Evolutionary conservation across 2,329 filamentous ascomycete genomes (phyloP), one percentile per base, ranked within the genome.

Genomic region (Ceratocystis harringtonii): DNA sequence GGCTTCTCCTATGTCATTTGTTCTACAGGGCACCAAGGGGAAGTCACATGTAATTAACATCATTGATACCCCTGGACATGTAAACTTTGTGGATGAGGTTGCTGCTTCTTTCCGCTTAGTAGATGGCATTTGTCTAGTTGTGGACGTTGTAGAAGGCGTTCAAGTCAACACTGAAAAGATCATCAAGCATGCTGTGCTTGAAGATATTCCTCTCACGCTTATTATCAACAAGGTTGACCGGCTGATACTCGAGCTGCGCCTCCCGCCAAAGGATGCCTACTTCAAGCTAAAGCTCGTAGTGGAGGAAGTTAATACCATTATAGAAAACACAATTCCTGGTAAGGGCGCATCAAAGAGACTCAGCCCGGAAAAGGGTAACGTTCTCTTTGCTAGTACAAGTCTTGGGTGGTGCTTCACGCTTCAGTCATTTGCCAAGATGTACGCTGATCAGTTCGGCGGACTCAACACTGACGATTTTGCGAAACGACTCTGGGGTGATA

Each of bases 231-330:
- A 99, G 78, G 88, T 99, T 85, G 94, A 99, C 71, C 86, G 94
- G 28, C 78, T 99, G 68, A 96, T 99, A 68, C 77, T 99, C 58
- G 94, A 99, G 76, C 80, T 99, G 62, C 95, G 95, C 74, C 81
- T 99, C 15, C 94, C 94, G 1, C 94, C 94, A 1, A 90, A 86
- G 69, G 94, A 99, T 73, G 94, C 94, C 12, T 99, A 99, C 77
- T 97, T 96, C 81, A 99, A 99, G 80, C 80, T 99, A 65, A 97
- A 96, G 77, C 92, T 97, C 74, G 91, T 96, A n/a, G 85, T 99
- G 64, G 94, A 99, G 75, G 90, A 97, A 75, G 92, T 99, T 75
- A 99, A 99, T 76, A 96, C 90, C 0, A 79, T 94, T 70, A 97
- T 99, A 71, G 90, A 95, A 73, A 91, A 89, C 73, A 88, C 89